Base-by-base conservation (phyloP, 2,329 filamentous ascomycete genomes). In the Penicillium sp. region DNA sequence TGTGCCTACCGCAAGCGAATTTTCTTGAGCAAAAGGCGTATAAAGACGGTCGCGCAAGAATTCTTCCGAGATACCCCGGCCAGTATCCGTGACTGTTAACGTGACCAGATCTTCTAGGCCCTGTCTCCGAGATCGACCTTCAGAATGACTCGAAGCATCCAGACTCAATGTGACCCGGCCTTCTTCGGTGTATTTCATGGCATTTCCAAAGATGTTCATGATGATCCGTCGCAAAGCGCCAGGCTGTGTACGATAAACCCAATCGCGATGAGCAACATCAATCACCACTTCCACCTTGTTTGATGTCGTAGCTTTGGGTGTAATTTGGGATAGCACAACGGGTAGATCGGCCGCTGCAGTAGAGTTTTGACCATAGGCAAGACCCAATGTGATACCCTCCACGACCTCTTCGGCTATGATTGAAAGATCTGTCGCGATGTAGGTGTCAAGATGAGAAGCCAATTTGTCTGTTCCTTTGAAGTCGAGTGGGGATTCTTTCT, bases 131-230 rank as follows among this genome's bases (percentile, higher is more conserved):
- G 59, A 60, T 15, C 67, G 68, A 33, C 63, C 56, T 34, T 70
- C 65, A 0, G 64, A 66, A 2, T 64, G 54, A 48, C 68, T 65
- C 0, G 63, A 56, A 7, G 64, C 60, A 24, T 67, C 64, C 12
- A 81, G 56, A 2, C 63, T 69, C 3, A 82, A 69, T 7, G 75
- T 73, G 2, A 85, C 76, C 48, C 72, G 79, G 3, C 83, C 83
- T 1, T 69, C 63, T 2, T 75, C 72, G 0, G 82, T 86, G 52
- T 85, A 86, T 63, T 86, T 86, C 61, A 86, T 73, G 0, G 84
- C 77, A 59, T 86, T 86, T 8, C 81, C 81, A 39, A 85, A 80
- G 0, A 86, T 61, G 51, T 86, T 86, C 81, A 85, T 84, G 44
- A 85, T 75, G 43, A 86, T 79, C 7, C 82, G 74, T 44, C 77